A percentile compares a stretch with the other conserved stretches of the same genome.
These are phyloP conservation scores for Yarrowia sp. DNA, from an alignment of 805 yeast genomes.

Conservation along the genomic window DNA sequence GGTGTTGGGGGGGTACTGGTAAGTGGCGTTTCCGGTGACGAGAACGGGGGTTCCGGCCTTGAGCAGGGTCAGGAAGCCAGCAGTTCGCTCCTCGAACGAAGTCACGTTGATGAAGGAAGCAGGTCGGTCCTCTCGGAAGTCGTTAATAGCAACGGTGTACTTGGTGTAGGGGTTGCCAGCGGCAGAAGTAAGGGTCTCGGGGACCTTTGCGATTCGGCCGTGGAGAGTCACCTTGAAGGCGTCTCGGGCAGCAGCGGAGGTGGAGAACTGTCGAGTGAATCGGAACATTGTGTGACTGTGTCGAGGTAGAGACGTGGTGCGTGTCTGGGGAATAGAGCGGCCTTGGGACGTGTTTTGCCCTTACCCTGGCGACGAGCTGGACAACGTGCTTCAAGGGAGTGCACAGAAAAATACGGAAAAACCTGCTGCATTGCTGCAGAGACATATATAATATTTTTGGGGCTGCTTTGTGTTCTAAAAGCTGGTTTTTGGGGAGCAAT, in stretches of 20 bases:
- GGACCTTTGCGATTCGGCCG: slow-evolving; percentile 16
- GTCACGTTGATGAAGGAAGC: slow-evolving; percentile 6
- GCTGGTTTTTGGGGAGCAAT: no score
- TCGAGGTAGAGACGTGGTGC: neutral
- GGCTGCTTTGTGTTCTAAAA: neutral
- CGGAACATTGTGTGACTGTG: slow-evolving; percentile 9
- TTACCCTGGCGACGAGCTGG: slow-evolving; percentile 11
- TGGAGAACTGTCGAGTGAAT: slow-evolving; percentile 18
- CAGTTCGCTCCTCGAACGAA: slow-evolving; percentile 9
- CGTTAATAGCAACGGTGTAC: slow-evolving; percentile 25
- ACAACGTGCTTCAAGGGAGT: slow-evolving; percentile 3
- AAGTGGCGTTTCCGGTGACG: slow-evolving; percentile 17
- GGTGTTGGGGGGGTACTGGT: slow-evolving; percentile 13
- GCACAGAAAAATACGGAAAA: neutral
- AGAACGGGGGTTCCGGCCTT: slow-evolving; percentile 22
- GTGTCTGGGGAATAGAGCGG: neutral
- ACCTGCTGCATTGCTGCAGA: neutral
- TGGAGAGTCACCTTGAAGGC: slow-evolving; percentile 25
- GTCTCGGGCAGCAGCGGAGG: slow-evolving; percentile 24
- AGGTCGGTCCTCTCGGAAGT: slow-evolving; percentile 23
- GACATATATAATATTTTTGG: neutral
- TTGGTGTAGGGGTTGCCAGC: neutral
- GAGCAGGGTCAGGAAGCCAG: neutral
- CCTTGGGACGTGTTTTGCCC: slow-evolving; percentile 18
- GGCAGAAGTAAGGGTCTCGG: slow-evolving; percentile 17